Conservation (phyloP, 2,329 filamentous ascomycete genomes). For the Hypoxylon sp. region DNA sequence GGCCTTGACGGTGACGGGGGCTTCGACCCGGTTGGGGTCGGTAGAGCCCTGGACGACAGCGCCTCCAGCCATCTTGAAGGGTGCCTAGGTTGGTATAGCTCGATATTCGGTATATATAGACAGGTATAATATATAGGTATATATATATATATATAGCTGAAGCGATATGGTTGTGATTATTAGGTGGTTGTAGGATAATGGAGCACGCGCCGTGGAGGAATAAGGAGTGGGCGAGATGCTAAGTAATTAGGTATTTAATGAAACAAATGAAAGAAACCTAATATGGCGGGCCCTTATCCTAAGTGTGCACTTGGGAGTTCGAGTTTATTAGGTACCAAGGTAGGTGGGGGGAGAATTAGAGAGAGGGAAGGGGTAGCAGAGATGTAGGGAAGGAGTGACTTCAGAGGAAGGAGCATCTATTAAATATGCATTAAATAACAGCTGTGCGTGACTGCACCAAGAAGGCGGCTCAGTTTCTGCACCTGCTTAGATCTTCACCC, state of each 20-base stretch:
- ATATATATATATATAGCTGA: neutral
- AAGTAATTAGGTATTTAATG: neutral
- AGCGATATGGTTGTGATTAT: neutral
- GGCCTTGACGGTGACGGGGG: slow-evolving; percentile 70
- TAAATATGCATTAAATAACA: slow-evolving; percentile 10
- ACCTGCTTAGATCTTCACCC: slow-evolving; percentile 19
- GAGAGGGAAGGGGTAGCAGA: slow-evolving; percentile 5
- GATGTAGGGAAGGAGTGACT: neutral
- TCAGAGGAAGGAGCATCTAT: slow-evolving; percentile 11
- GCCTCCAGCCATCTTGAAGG: slow-evolving; percentile 50
- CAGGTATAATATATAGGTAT: too few relatives aligned
- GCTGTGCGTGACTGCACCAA: slow-evolving; percentile 9
- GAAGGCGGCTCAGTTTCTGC: slow-evolving; percentile 11
- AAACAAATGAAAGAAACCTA: neutral
- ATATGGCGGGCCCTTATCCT: slow-evolving; percentile 1
- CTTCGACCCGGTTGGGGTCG: slow-evolving; percentile 69
- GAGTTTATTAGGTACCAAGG: neutral
- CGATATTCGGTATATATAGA: neutral
- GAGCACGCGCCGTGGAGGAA: neutral
- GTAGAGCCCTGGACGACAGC: slow-evolving; percentile 57
- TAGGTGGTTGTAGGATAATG: neutral
- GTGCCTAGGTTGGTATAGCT: neutral
- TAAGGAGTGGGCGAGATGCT: neutral
- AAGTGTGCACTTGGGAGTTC: neutral
- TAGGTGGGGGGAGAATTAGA: slow-evolving; percentile 13